Evolutionary conservation across 2,329 filamentous ascomycete species (phyloP).

Genomic region (Nemania diffusa): DNA sequence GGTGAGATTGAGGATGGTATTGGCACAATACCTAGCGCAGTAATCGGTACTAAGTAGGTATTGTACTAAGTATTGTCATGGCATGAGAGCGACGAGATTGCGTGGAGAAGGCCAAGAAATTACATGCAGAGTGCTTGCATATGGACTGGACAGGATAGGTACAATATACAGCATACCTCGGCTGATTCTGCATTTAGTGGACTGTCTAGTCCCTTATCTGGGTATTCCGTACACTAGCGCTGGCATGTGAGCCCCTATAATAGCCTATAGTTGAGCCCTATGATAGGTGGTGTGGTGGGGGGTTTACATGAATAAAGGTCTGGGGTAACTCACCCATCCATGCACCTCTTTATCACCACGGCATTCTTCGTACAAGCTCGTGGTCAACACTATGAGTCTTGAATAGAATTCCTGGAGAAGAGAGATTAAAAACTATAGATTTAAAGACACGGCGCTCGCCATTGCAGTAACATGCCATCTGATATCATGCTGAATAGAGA

Average conservation of each 20-base stretch:
- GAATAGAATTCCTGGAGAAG: no score
- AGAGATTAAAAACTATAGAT: no score
- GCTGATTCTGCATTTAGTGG: neutral
- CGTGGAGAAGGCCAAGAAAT: constrained; percentile 20
- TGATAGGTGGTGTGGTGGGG: neutral
- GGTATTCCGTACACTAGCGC: neutral
- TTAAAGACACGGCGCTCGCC: no score
- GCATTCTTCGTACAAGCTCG: neutral
- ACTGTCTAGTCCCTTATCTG: neutral
- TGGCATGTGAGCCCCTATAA: constrained; percentile 4
- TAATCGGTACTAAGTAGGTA: neutral
- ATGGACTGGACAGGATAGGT: neutral
- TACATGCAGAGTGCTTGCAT: constrained; percentile 20
- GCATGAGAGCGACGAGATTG: constrained; percentile 35
- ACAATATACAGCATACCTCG: neutral
- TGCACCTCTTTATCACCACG: neutral
- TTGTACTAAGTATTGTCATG: neutral
- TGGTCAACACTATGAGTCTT: no score
- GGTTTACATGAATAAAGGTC: neutral
- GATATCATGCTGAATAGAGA: no score
- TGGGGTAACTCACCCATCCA: neutral
- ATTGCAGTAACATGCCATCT: no score
- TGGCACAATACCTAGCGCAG: neutral
- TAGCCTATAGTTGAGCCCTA: neutral
- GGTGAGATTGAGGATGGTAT: neutral